Base-by-base conservation (phyloP, 495 filamentous ascomycete genomes). In the Penicillium cosmopolitanum region DNA sequence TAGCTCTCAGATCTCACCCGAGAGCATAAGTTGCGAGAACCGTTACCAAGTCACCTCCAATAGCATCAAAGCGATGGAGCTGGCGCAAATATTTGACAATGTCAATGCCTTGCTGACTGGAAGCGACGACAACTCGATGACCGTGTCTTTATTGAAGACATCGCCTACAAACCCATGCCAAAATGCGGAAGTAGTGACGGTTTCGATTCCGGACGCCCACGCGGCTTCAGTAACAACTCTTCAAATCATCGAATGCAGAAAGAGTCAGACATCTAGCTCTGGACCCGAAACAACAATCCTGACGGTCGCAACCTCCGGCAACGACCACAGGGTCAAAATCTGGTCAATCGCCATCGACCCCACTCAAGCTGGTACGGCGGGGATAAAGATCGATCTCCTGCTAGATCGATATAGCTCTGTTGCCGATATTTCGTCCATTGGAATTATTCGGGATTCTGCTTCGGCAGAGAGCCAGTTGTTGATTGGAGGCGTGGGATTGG, bases 71-170 rank as follows among this genome's bases (percentile, higher is more conserved):
- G 73, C 78, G 3, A 51, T 86, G 25, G 68, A 80, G 5, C 28
- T 76, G 12, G 60, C 79, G 2, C 56, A 64, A 3, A 53, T 72
- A 1, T 75, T 67, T 1, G 66, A 62, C n/a, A 61, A 60, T 1
- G 48, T 55, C 3, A 80, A 76, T 31, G 35, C 94, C 9, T 60
- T 94, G 16, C 68, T 87, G n/a, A 88, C 89, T 0, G 92, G 89
- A 15, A 90, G 93, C 5, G 93, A 97, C 62, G 93, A 96, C 64
- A 92, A 93, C 62, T 87, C 89, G 4, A 65, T 96, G 0, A 83
- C 81, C 0, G 64, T 94, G 10, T 81, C 85, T 1, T 73, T 82
- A 28, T 56, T 86, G 44, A 50, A 55, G 44, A 66, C 65, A 16
- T 38, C 51, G 23, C 28, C 62, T 36, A 61, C 52, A 5, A 43